Evolutionary conservation across 192 early-diverging fungal species (phyloP), one percentile per base, ranked within the genome.

Genomic region (Chytriomyces sp.): DNA sequence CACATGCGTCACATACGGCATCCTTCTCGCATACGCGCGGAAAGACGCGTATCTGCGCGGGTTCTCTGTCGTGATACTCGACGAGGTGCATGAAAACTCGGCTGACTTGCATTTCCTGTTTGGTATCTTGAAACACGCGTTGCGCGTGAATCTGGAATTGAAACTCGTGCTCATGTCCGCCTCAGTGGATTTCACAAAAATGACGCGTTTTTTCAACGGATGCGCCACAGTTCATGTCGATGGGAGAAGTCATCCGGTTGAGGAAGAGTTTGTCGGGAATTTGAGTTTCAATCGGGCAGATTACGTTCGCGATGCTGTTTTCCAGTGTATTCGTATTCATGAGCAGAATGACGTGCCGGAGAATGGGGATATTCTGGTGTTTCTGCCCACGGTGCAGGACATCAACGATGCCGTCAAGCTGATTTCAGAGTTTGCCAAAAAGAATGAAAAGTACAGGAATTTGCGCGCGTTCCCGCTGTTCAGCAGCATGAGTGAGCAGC

Each of bases 111-210:
- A 71, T 45, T 79, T 81, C 44, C 48, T 81, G 35, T 78, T 81
- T 73, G 43, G 47, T 3, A 75, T 73, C 61, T 9, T 81, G 44
- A 80, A 78, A 61, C 59, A 49, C 16, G 80, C 80, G 9, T 16
- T 81, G 50, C 9, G 11, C 7, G 7, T 8, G 9, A 81, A 81
- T 65, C 7, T 10, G 23, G 67, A 53, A 7, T 69, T 81, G 16
- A 76, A 78, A 57, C 7, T 81, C 7, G 45, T 81, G n/a, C 64
- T 81, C 10, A 81, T 81, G 80, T 75, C 69, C 18, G 80, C 80
- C 8, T 28, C 65, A 24, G 68, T 80, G 11, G 64, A 81, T 44
- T 47, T 53, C 11, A 46, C 20, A 7, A 72, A 60, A n/a, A 60
- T 81, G 7, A 53, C 18, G 8, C 24, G 7, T 16, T 81, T 72